Conservation (phyloP, 108 stramenopile species). For the Fistulifera pelliculosa region DNA sequence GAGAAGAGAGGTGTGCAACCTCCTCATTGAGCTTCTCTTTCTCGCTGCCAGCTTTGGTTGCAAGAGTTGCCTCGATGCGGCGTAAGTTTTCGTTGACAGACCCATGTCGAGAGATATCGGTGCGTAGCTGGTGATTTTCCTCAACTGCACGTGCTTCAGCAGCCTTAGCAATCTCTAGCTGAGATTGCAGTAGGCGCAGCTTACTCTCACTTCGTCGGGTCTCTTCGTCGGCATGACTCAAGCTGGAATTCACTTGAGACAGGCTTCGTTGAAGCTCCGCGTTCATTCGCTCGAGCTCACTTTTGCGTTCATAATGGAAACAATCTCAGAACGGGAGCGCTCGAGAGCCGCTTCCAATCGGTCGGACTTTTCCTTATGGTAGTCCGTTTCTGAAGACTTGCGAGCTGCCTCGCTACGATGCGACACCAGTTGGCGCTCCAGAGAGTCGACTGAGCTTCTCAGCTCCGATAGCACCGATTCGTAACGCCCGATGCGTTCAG, state of each 20-base stretch:
- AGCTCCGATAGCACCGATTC: conserved; percentile 52
- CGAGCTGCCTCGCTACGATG: conserved; percentile 56
- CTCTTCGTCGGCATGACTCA: conserved; percentile 40
- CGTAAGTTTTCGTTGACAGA: conserved; percentile 61
- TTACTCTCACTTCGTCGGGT: conserved; percentile 34
- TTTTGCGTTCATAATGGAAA: conserved; percentile 27
- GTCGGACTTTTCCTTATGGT: conserved; percentile 41
- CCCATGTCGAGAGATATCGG: conserved; percentile 61
- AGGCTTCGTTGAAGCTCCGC: conserved; percentile 41
- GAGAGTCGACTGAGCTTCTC: conserved; percentile 36
- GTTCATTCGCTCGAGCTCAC: conserved; percentile 42
- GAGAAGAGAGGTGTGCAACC: conserved; percentile 19
- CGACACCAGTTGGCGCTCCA: conserved; percentile 39
- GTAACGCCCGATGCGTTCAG: conserved; percentile 50
- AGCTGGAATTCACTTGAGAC: conserved; percentile 36
- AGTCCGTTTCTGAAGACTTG: conserved; percentile 45
- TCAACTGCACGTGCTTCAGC: conserved; percentile 46
- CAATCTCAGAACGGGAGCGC: conserved; percentile 36
- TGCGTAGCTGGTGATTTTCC: conserved; percentile 48
- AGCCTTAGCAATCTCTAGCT: conserved; percentile 52
- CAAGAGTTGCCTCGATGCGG: conserved; percentile 69
- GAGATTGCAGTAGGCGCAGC: conserved; percentile 45
- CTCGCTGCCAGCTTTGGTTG: conserved; percentile 48
- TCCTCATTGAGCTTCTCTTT: conserved; percentile 42
- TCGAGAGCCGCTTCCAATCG: conserved; percentile 51